Conservation (phyloP, 1,284 basidiomycete species). For the Sphagnurus paluster region DNA sequence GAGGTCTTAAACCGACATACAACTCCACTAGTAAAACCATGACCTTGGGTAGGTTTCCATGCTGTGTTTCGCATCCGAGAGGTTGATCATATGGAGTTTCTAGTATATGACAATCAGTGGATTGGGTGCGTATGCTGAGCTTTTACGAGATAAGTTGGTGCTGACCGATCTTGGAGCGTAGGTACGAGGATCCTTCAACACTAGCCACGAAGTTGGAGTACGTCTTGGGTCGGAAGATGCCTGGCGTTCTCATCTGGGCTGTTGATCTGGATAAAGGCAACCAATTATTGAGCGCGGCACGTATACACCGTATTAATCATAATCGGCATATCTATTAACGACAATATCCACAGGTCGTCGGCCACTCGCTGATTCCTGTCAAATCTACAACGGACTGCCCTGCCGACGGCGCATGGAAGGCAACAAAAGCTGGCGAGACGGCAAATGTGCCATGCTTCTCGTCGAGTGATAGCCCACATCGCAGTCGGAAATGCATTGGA, state of each 20-base stretch:
- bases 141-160: conserved; percentile 4
- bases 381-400: conserved; percentile 7
- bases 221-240: conserved; percentile 6
- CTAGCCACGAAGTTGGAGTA: conserved; percentile 10
- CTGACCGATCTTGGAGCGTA: background rate
- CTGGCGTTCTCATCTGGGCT: conserved; percentile 11
- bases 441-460: background rate
- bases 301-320: no score
- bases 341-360: background rate
- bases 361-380: background rate
- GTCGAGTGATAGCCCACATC: background rate
- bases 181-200: background rate
- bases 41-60: background rate
- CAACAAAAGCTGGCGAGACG: conserved; percentile 3
- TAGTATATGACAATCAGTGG: conserved; percentile 10
- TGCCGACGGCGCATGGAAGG: conserved; percentile 6
- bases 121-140: conserved; percentile 4
- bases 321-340: no score
- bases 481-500: background rate
- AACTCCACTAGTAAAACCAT: conserved; percentile 7
- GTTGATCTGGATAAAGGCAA: conserved; percentile 9
- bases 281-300: conserved; percentile 5
- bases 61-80: no score
- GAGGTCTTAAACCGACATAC: conserved; percentile 6
- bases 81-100: no score